Conservation (phyloP, 257 asterid genomes). For the Plantago elongata region DNA sequence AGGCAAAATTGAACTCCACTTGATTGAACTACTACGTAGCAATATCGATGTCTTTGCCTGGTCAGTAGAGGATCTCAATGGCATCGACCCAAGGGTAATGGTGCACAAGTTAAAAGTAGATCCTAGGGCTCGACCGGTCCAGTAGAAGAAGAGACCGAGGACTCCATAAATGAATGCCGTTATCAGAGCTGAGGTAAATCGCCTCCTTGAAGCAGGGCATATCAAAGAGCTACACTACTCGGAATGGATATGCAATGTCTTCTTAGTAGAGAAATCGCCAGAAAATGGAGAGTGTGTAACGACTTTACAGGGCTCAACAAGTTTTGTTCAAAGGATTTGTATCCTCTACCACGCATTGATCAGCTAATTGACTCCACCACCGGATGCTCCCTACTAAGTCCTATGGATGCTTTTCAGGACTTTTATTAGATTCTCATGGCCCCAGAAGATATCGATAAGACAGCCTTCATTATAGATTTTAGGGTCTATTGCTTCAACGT, state of each 20-base stretch:
- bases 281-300: no score
- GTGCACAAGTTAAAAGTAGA: not conserved
- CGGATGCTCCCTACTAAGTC: not conserved
- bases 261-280: no score
- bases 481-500: no score
- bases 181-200: not conserved
- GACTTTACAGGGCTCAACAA: no score
- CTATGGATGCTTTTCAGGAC: no score
- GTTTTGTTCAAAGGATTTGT: not conserved
- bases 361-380: no score
- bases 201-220: not conserved
- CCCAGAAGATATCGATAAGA: no score
- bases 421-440: no score
- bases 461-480: no score
- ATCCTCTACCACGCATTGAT: not conserved
- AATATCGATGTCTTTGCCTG: not conserved
- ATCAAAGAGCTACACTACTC: not conserved
- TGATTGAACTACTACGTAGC: not conserved
- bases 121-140: not conserved
- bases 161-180: not conserved
- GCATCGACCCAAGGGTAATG: not conserved
- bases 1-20: not conserved
- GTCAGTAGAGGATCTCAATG: not conserved
- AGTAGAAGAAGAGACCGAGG: not conserved
- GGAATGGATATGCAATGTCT: no score